These are phyloP conservation scores for Haplosporangium gracile DNA, from an alignment of 192 early-diverging fungal species.

Conservation along the genomic window DNA sequence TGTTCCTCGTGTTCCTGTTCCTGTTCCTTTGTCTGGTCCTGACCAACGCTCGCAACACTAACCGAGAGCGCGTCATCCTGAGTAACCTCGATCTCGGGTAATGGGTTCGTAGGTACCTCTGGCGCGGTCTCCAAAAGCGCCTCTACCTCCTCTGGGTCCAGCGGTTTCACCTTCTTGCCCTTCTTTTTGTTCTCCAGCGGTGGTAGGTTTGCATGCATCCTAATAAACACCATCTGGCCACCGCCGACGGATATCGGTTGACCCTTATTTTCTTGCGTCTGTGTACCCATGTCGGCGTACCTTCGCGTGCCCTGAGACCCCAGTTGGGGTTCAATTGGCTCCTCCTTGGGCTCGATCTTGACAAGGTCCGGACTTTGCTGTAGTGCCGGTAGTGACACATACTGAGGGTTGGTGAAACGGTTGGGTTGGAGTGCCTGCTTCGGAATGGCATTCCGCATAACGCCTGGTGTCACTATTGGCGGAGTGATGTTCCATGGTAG, in stretches of 20 bases:
- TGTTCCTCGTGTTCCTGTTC: not conserved
- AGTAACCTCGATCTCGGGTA: slow-evolving; percentile 12
- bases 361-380: slow-evolving; percentile 9
- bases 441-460: slow-evolving; percentile 1
- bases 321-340: slow-evolving; percentile 14
- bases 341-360: slow-evolving; percentile 26
- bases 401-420: slow-evolving; percentile 34
- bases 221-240: not conserved
- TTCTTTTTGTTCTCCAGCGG: not conserved
- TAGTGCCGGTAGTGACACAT: slow-evolving; percentile 24
- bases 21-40: not conserved
- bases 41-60: not conserved
- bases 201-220: not conserved
- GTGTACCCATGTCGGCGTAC: not conserved
- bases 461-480: slow-evolving; percentile 4
- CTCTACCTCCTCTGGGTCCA: slow-evolving; percentile 8
- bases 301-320: not conserved
- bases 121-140: slow-evolving; percentile 25
- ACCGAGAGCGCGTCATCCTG: not conserved
- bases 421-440: slow-evolving; percentile 10
- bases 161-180: not conserved
- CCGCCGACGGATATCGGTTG: not conserved
- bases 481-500: slow-evolving; percentile 9
- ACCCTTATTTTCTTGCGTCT: not conserved
- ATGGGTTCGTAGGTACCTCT: slow-evolving; percentile 6